Conservation (phyloP, 257 asterid genomes). For the Solanum corneliomulleri region DNA sequence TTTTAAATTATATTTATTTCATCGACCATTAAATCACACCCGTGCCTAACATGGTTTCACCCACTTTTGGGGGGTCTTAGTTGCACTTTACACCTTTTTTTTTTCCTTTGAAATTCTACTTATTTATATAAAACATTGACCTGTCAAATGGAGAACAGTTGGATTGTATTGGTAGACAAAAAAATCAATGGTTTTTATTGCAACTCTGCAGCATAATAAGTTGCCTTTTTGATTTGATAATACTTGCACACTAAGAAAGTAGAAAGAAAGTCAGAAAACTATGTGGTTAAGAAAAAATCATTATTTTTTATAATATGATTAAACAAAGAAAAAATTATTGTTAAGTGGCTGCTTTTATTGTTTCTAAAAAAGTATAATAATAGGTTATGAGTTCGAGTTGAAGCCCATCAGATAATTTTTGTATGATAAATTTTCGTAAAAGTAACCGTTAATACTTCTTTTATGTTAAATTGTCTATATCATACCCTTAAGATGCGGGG, state of each 20-base stretch:
- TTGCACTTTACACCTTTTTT: slow-evolving; percentile 28
- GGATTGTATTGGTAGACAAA: not conserved
- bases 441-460: accelerated
- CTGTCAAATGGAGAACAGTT: slow-evolving; percentile 10
- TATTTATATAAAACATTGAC: slow-evolving; percentile 4
- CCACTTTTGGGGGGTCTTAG: not conserved
- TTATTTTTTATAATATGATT: not conserved
- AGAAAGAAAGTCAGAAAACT: not conserved
- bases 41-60: not conserved
- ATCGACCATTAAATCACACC: not conserved
- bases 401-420: not conserved
- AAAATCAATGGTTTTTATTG: slow-evolving; percentile 14
- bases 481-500: not conserved
- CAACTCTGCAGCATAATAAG: not conserved
- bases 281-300: slow-evolving; percentile 3
- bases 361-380: not conserved
- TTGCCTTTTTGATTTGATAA: slow-evolving; percentile 4
- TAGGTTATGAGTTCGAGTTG: not conserved
- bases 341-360: not conserved
- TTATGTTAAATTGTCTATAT: not conserved
- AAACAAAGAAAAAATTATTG: not conserved
- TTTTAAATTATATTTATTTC: not conserved
- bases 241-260: slow-evolving; percentile 66
- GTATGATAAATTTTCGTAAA: not conserved
- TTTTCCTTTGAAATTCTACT: slow-evolving; percentile 14